Percentiles rank a stretch among this genome's conserved stretches.
Evolutionary conservation across 108 stramenopile genomes (phyloP).

Genomic region (Skeletonema menzelii): DNA sequence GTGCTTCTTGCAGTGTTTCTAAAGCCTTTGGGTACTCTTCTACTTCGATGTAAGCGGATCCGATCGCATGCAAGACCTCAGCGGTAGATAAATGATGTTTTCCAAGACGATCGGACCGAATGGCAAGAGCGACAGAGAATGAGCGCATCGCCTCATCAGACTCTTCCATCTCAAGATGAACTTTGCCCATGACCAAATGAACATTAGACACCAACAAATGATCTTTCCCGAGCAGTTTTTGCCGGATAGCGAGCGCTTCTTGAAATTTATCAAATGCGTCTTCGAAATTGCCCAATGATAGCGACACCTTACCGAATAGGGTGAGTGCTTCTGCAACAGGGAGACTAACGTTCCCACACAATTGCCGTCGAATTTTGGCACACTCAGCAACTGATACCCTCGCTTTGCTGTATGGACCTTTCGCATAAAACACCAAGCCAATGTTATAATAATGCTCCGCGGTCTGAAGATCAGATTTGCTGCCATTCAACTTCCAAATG

Average conservation of each 20-base stretch:
- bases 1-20: constrained; percentile 32
- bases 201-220: constrained; percentile 40
- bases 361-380: constrained; percentile 38
- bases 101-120: constrained; percentile 28
- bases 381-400: constrained; percentile 35
- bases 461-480: constrained; percentile 29
- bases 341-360: constrained; percentile 20
- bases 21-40: constrained; percentile 39
- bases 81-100: constrained; percentile 29
- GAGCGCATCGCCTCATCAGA: constrained; percentile 40
- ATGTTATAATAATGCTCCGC: constrained; percentile 49
- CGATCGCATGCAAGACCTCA: constrained; percentile 44
- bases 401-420: constrained; percentile 45
- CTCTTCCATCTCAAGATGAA: constrained; percentile 30
- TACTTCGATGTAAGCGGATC: constrained; percentile 23
- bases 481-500: constrained; percentile 41
- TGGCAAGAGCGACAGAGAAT: constrained; percentile 29
- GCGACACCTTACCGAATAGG: constrained; percentile 31
- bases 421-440: constrained; percentile 46
- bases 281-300: constrained; percentile 33
- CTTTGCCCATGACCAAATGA: constrained; percentile 33
- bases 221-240: constrained; percentile 17
- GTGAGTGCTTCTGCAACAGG: constrained; percentile 32
- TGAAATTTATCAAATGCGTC: constrained; percentile 29
- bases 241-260: constrained; percentile 38